A percentile compares a stretch with the other conserved stretches of the same genome.
These are phyloP conservation scores for Amaranthus palmeri DNA, from an alignment of 148 eudicot genomes.

Conservation along the genomic window DNA sequence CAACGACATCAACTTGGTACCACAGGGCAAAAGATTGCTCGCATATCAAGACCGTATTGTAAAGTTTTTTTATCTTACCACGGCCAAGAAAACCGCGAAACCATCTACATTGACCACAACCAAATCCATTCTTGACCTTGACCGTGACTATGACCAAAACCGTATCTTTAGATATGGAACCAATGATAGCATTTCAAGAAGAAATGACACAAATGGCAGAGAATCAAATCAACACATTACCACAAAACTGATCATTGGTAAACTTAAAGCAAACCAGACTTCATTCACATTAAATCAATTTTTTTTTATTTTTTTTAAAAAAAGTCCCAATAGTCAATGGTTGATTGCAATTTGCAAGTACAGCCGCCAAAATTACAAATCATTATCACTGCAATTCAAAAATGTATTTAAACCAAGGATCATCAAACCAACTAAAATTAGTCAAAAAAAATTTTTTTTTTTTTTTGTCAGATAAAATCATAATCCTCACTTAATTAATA, in stretches of 20 bases:
- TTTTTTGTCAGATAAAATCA: not conserved
- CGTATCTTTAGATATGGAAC: no score
- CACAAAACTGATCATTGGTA: not conserved
- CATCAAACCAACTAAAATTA: not conserved
- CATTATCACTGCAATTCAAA: not conserved
- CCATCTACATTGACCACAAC: not conserved
- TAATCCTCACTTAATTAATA: not conserved
- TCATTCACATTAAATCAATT: not conserved
- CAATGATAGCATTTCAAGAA: no score
- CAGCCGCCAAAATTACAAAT: constrained; percentile 4
- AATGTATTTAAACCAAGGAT: constrained; percentile 1
- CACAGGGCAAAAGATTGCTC: no score
- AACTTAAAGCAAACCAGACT: not conserved
- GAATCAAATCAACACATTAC: not conserved
- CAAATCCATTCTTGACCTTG: not conserved
- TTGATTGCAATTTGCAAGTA: not conserved
- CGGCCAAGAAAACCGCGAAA: not conserved
- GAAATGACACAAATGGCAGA: no score
- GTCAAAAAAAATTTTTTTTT: not conserved
- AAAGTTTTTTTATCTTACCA: no score
- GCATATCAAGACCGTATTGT: not conserved
- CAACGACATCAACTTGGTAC: constrained; percentile 3
- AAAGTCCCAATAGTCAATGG: not conserved
- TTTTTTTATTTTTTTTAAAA: not conserved
- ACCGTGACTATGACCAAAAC: no score